Conservation (phyloP, 2,329 filamentous ascomycete species). For the Penicillium sp. region DNA sequence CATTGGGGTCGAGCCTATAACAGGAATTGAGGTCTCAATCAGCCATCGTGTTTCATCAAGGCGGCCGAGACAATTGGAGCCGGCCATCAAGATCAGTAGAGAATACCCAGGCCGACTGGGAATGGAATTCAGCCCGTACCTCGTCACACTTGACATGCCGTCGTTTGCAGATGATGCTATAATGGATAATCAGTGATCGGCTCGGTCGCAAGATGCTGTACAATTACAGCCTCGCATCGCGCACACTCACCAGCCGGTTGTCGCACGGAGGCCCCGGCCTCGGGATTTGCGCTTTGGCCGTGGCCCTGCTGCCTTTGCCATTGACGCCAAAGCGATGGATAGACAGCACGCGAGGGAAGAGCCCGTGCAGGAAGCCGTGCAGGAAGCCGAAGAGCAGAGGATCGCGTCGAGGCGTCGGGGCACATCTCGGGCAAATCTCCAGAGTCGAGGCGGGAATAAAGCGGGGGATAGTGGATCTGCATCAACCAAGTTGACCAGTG, state of each 20-base stretch:
- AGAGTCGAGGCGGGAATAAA: not conserved
- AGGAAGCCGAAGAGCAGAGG: not conserved
- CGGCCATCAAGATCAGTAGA: not conserved
- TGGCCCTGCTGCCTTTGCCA: constrained; percentile 12
- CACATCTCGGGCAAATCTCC: not conserved
- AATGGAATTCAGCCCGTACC: constrained; percentile 15
- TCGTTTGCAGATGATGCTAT: constrained; percentile 37
- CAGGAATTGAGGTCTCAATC: not conserved
- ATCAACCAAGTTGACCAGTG: not conserved
- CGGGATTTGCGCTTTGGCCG: constrained; percentile 36
- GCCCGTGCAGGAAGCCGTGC: not conserved
- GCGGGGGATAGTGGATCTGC: not conserved
- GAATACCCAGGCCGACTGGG: not conserved
- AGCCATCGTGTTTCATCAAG: not conserved
- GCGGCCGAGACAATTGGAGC: not conserved
- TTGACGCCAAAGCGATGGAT: not conserved
- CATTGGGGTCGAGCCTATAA: constrained; percentile 33
- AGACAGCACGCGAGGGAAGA: not conserved
- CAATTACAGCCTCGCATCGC: not conserved
- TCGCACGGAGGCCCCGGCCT: constrained; percentile 37
- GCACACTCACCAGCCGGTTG: constrained; percentile 37
- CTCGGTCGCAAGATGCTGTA: not conserved
- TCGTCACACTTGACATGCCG: constrained; percentile 43
- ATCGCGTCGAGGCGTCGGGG: constrained; percentile 1
- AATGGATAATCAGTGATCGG: constrained; percentile 8